These are phyloP conservation scores for Schizothecium vesticola DNA, from an alignment of 495 filamentous ascomycete genomes.

Conservation along the genomic window DNA sequence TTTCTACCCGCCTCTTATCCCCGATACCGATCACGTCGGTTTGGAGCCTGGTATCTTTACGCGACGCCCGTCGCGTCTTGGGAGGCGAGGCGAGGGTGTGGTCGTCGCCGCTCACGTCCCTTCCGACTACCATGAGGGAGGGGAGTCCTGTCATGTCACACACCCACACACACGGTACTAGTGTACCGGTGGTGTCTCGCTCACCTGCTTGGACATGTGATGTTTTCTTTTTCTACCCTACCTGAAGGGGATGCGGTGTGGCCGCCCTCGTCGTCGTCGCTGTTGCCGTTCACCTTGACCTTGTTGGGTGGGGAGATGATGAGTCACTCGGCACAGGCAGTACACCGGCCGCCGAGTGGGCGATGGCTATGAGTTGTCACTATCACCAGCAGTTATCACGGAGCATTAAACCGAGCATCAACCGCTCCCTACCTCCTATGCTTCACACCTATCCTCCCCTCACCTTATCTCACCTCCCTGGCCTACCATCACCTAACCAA, in stretches of 20 bases:
- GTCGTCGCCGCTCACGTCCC: not conserved
- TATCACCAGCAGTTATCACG: not conserved
- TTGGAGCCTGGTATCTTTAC: not conserved
- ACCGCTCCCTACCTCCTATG: not conserved
- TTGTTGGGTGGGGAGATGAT: not conserved
- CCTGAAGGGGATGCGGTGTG: not conserved
- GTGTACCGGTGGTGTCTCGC: not conserved
- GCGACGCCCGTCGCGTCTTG: not conserved
- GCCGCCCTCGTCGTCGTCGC: not conserved
- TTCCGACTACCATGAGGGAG: not conserved
- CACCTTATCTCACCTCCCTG: not conserved
- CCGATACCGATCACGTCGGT: not conserved
- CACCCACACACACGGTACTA: not conserved
- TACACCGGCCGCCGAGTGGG: too few species aligned
- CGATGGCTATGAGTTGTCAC: not conserved
- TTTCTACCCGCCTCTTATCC: not conserved
- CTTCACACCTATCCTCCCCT: not conserved
- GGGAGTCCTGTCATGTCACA: not conserved
- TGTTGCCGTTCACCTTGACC: not conserved
- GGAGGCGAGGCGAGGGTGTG: not conserved
- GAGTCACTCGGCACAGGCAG: not conserved
- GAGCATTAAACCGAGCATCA: not conserved
- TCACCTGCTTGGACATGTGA: not conserved
- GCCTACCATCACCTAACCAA: not conserved
- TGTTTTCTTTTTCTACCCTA: not conserved